Percentiles rank a stretch among this genome's conserved stretches.
Conservation (phyloP, 2,329 filamentous ascomycete genomes). For the Cryphonectria naterciae region DNA sequence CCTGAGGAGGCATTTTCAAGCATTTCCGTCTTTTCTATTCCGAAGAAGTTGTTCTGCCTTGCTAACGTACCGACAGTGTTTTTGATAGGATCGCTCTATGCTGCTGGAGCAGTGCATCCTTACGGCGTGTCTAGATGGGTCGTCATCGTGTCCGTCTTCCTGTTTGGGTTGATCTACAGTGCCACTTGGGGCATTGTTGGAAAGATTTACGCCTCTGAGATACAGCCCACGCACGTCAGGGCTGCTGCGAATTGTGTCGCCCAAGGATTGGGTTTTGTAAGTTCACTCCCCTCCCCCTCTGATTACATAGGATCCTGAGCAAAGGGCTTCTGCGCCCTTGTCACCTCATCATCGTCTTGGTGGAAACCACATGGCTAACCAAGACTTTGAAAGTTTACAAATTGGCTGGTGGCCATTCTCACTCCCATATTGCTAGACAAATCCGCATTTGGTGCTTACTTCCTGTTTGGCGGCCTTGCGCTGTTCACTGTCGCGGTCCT, state of each 20-base stretch:
- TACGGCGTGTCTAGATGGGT: constrained; percentile 51
- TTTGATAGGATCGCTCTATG: constrained; percentile 58
- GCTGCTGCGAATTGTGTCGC: constrained; percentile 58
- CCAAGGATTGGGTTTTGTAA: constrained; percentile 40
- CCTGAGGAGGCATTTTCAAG: background rate
- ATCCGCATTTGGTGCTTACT: constrained; percentile 49
- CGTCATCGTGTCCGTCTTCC: constrained; percentile 54
- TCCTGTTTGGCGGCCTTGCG: constrained; percentile 48
- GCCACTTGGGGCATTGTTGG: constrained; percentile 58
- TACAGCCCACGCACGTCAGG: constrained; percentile 58
- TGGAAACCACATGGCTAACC: constrained; percentile 7
- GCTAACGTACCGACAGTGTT: constrained; percentile 42
- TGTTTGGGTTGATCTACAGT: constrained; percentile 52
- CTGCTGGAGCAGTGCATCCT: constrained; percentile 46
- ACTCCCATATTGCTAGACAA: constrained; percentile 47
- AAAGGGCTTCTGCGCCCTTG: background rate
- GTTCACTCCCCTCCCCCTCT: background rate
- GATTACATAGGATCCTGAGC: background rate
- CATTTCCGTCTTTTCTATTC: background rate
- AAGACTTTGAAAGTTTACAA: constrained; percentile 36
- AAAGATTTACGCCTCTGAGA: constrained; percentile 62
- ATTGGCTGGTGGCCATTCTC: constrained; percentile 49
- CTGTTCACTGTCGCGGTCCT: constrained; percentile 45
- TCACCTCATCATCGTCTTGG: background rate
- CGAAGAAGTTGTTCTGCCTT: background rate